These are phyloP conservation scores for Trichothecium roseum DNA, from an alignment of 2,329 filamentous ascomycete genomes.

Conservation along the genomic window DNA sequence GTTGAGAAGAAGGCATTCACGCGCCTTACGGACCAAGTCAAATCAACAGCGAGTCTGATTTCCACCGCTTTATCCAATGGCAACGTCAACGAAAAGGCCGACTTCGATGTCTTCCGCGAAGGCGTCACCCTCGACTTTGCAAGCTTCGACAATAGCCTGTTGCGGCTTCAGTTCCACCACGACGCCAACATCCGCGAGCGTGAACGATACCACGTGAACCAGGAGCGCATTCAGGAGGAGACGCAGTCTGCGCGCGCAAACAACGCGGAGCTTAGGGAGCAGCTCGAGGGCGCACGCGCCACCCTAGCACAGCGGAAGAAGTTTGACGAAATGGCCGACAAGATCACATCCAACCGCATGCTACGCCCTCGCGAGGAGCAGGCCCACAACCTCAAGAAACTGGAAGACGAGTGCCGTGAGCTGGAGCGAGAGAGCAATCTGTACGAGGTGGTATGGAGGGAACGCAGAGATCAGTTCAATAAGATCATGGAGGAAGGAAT, in stretches of 20 bases:
- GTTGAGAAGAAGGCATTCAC: conserved; percentile 91
- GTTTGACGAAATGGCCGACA: conserved; percentile 81
- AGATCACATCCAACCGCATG: conserved; percentile 72
- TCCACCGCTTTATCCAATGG: conserved; percentile 32
- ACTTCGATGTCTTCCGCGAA: conserved; percentile 62
- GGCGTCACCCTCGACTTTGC: conserved; percentile 83
- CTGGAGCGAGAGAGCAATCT: conserved; percentile 74
- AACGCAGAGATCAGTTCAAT: conserved; percentile 77
- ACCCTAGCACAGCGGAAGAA: conserved; percentile 69
- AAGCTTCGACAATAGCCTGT: conserved; percentile 75
- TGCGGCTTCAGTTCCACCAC: conserved; percentile 78
- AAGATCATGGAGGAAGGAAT: conserved; percentile 86
- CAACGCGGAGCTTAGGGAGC: conserved; percentile 60
- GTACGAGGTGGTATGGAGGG: conserved; percentile 74
- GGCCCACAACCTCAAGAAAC: conserved; percentile 62
- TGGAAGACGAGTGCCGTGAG: conserved; percentile 81
- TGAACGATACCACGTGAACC: conserved; percentile 71
- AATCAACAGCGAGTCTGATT: conserved; percentile 8
- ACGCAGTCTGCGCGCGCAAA: conserved; percentile 69
- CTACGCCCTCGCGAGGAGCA: conserved; percentile 81
- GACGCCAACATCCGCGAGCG: conserved; percentile 77
- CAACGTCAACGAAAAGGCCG: conserved; percentile 33
- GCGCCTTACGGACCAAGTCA: conserved; percentile 60
- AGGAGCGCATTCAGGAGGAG: conserved; percentile 65
- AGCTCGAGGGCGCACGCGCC: conserved; percentile 66